Conservation (phyloP, 805 yeast species). For the Yamadazyma phyllophila region DNA sequence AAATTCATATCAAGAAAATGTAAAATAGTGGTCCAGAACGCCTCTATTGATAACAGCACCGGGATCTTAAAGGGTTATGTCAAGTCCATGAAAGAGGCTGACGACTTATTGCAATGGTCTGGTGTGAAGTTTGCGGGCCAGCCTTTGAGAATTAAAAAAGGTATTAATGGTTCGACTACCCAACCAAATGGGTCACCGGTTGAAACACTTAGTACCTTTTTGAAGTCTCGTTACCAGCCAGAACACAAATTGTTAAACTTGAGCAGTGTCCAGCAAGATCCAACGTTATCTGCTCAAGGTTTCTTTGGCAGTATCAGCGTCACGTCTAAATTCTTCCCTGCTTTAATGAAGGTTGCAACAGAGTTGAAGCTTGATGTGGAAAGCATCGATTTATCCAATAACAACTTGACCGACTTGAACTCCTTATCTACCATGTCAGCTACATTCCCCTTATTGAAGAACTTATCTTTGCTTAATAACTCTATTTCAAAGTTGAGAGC, state of each 20-base stretch:
- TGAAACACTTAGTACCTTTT: constrained; percentile 57
- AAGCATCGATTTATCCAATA: constrained; percentile 66
- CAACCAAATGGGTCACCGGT: constrained; percentile 42
- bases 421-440: constrained; percentile 63
- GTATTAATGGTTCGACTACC: not conserved
- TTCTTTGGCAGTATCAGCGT: constrained; percentile 60
- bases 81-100: constrained; percentile 52
- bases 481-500: constrained; percentile 54
- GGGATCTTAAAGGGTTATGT: constrained; percentile 62
- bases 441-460: constrained; percentile 71
- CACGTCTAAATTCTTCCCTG: constrained; percentile 82
- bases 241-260: constrained; percentile 67
- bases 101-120: constrained; percentile 54
- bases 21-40: constrained; percentile 51
- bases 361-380: constrained; percentile 56
- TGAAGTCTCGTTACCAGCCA: constrained; percentile 66
- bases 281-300: constrained; percentile 56
- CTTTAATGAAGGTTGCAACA: constrained; percentile 77
- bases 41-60: constrained; percentile 46
- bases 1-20: constrained; percentile 69
- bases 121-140: constrained; percentile 86
- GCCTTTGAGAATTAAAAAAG: constrained; percentile 51
- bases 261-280: constrained; percentile 62
- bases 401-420: constrained; percentile 56
- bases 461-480: constrained; percentile 79